Base-by-base conservation (phyloP, 2,329 filamentous ascomycete genomes). In the Didymosphaeria variabile region DNA sequence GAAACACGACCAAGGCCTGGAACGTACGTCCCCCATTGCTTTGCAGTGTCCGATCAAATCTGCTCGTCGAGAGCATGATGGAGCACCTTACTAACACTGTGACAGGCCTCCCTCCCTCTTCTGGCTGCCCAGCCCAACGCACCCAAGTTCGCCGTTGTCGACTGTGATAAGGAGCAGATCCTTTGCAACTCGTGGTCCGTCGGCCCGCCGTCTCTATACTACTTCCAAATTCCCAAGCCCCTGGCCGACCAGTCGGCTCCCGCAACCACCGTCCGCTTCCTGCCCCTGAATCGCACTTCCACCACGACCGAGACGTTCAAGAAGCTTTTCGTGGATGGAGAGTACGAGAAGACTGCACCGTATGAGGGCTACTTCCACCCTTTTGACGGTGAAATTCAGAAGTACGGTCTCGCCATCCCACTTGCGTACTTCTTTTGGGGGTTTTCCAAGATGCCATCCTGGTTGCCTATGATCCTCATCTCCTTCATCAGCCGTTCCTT, bases 401-500 rank as follows among this genome's bases (percentile, higher is more conserved):
- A 91, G 81, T 84, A 86, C 65, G 84, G 86, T 65, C 70, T 92
- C 32, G 82, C 85, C 34, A 79, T 90, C 55, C 89, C 90, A 42
- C 79, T 90, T 46, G 91, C 85, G 59, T 93, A 91, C 74, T 67
- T 85, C 55, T 82, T 92, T 68, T 93, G 87, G 86, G 83, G 72
- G 32, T 83, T 90, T 71, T 80, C 83, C 36, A 80, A 83, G 76
- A 82, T 89, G 66, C 88, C 88, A 3, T 88, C 84, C 68, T 94
- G 91, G 91, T 79, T 87, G 58, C 88, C 93, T 73, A 94, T 94
- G 91, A 84, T 94, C 68, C 75, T 87, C 52, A 84, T 94, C 69
- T 91, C 89, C 56, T 88, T 94, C 76, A 72, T 90, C 65, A 92
- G 88, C 84, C 86, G 91, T 74, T 86, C 83, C 60, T 86, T 94